Evolutionary conservation across 148 eudicot genomes (phyloP).

Genomic region (Chenopodium berlandieri): DNA sequence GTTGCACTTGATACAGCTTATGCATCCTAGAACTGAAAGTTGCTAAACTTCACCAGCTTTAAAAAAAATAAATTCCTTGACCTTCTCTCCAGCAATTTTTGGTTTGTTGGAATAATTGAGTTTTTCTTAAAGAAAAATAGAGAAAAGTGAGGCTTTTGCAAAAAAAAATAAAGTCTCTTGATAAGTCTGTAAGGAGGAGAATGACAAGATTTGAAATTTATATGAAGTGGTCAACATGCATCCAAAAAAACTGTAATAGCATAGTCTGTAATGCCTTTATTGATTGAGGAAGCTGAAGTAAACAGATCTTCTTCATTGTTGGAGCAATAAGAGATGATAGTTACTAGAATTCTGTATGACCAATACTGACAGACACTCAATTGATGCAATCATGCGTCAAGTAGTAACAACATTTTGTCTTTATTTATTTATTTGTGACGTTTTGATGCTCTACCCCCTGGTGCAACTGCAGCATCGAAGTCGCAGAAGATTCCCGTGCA

Average conservation of each 20-base stretch:
- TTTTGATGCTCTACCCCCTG: slow-evolving; percentile 4
- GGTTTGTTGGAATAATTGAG: neutral
- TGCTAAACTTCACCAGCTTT: neutral
- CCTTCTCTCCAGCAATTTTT: neutral
- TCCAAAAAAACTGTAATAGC: neutral
- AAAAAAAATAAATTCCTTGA: no score
- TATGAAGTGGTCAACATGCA: neutral
- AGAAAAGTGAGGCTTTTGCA: neutral
- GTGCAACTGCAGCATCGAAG: slow-evolving; percentile 37
- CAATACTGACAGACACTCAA: neutral
- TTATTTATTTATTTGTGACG: neutral
- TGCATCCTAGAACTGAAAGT: neutral
- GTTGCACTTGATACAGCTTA: neutral
- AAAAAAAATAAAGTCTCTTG: neutral
- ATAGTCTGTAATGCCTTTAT: neutral
- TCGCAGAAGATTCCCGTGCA: slow-evolving; percentile 64
- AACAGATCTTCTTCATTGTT: neutral
- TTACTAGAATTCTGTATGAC: neutral
- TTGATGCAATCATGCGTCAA: neutral
- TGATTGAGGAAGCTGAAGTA: neutral
- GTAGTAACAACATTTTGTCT: slow-evolving; percentile 2
- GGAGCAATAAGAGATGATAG: neutral
- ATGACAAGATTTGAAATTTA: slow-evolving; percentile 3
- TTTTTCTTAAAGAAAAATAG: neutral
- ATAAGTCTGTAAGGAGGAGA: neutral